Evolutionary conservation across 1,284 basidiomycete genomes (phyloP).

Genomic region (Rhodotorula sp.): DNA sequence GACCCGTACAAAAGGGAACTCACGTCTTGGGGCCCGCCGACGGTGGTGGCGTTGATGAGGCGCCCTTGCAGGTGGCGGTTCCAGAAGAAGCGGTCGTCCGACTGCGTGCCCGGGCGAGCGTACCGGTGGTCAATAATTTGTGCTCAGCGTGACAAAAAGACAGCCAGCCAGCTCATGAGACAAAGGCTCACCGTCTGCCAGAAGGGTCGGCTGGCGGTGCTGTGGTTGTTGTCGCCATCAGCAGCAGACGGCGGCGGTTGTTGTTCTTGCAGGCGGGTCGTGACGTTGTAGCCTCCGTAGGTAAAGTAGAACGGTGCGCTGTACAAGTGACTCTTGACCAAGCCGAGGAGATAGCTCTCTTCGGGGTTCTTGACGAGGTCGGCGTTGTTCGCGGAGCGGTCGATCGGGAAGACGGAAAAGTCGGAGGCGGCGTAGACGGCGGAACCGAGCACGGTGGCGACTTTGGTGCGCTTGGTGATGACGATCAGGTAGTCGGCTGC

Average conservation of each 20-base stretch:
- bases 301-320: constrained; percentile 79
- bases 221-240: constrained; percentile 44
- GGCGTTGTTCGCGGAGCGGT: constrained; percentile 60
- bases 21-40: constrained; percentile 61
- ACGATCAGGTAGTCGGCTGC: constrained; percentile 90
- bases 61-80: constrained; percentile 78
- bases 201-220: constrained; percentile 54
- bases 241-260: constrained; percentile 44
- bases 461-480: constrained; percentile 77
- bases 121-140: neutral
- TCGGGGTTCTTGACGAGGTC: constrained; percentile 68
- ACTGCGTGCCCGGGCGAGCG: constrained; percentile 54
- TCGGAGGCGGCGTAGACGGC: constrained; percentile 86
- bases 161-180: neutral
- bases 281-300: constrained; percentile 81
- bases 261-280: constrained; percentile 82
- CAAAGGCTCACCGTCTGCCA: constrained; percentile 61
- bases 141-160: too few relatives aligned
- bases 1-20: constrained; percentile 43
- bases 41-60: constrained; percentile 63
- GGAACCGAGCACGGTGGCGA: constrained; percentile 75
- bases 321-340: constrained; percentile 81
- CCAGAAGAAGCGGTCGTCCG: constrained; percentile 98
- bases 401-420: constrained; percentile 84
- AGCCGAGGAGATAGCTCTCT: constrained; percentile 79